Base-by-base conservation (phyloP, 163 green algal genomes). In the Prototheca wickerhamii region DNA sequence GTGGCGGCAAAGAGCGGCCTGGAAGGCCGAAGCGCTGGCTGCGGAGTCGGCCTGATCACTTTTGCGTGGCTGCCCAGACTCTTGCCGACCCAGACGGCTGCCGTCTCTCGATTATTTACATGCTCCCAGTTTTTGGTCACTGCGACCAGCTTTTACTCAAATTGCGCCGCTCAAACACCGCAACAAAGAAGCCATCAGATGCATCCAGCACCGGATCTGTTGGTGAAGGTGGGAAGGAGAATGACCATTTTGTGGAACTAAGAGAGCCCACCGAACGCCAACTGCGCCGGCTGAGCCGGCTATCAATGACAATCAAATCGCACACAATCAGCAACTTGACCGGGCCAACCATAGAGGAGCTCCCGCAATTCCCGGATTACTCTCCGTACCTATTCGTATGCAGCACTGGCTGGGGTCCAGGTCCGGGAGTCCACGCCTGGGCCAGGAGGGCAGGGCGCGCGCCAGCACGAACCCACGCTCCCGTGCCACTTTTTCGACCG, bases 111-210 rank as follows among this genome's bases (percentile, higher is more conserved):
- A 7, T 28, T 28, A 43, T 29, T 54, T 35, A n/a, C 30, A n/a
- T n/a, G n/a, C n/a, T n/a, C n/a, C n/a, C n/a, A n/a, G n/a, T n/a
- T n/a, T n/a, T n/a, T n/a, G n/a, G n/a, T n/a, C n/a, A n/a, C n/a
- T n/a, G n/a, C n/a, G n/a, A n/a, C 34, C 32, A 65, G 20, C 17
- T 12, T 37, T 17, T 5, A 57, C 18, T 10, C 58, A 64, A 8
- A 18, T 68, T 37, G 6, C 44, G 40, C 28, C 73, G 69, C 59
- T 85, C 55, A 76, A 95, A 93, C 5, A 94, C 32, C 20, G 87
- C 89, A 15, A 96, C 79, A 66, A 96, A 96, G 65, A 96, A 96
- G 18, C 89, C 89, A 68, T 96, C 89, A 0, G 82, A 93, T 4
- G 71, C 81, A 25, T 96, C 87, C 50, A 76, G 30, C 30, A 82